Evolutionary conservation across 2,329 filamentous ascomycete species (phyloP).

Genomic region (Bipolaris oryzae): DNA sequence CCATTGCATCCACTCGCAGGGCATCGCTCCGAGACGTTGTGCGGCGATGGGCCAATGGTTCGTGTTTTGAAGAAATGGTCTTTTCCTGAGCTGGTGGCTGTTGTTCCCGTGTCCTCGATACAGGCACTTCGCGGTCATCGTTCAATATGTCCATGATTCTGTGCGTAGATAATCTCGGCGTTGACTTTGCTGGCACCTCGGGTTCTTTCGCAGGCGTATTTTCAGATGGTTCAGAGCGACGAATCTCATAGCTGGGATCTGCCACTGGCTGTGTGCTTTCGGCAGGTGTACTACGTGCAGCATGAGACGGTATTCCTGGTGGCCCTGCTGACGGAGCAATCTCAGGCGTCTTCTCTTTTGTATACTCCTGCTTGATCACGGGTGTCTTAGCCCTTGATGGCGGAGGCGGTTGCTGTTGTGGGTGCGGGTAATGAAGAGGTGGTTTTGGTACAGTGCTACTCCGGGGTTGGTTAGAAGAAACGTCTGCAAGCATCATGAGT

Average conservation of each 20-base stretch:
- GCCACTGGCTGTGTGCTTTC: slow-evolving; percentile 17
- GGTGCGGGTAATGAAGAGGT: slow-evolving; percentile 8
- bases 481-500: slow-evolving; percentile 47
- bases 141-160: slow-evolving; percentile 49
- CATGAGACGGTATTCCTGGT: slow-evolving; percentile 22
- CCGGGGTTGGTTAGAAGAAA: slow-evolving; percentile 37
- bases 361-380: slow-evolving; percentile 18
- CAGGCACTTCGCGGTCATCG: slow-evolving; percentile 40
- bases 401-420: slow-evolving; percentile 14
- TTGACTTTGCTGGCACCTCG: slow-evolving; percentile 27
- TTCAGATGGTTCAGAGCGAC: slow-evolving; percentile 19
- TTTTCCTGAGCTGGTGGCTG: slow-evolving; percentile 25
- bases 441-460: slow-evolving; percentile 3
- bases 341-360: slow-evolving; percentile 26
- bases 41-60: slow-evolving; percentile 19
- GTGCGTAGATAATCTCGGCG: slow-evolving; percentile 40
- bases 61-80: slow-evolving; percentile 22
- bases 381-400: slow-evolving; percentile 19
- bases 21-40: slow-evolving; percentile 28
- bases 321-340: slow-evolving; percentile 20
- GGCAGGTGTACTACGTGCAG: slow-evolving; percentile 26
- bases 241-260: slow-evolving; percentile 6
- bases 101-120: slow-evolving; percentile 28
- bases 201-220: slow-evolving; percentile 9
- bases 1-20: slow-evolving; percentile 25